A percentile compares a stretch with the other conserved stretches of the same genome.
phyloP scores from a whole-genome alignment of 2,329 filamentous ascomycete genomes.

The Dactylellina parvicollis region DNA sequence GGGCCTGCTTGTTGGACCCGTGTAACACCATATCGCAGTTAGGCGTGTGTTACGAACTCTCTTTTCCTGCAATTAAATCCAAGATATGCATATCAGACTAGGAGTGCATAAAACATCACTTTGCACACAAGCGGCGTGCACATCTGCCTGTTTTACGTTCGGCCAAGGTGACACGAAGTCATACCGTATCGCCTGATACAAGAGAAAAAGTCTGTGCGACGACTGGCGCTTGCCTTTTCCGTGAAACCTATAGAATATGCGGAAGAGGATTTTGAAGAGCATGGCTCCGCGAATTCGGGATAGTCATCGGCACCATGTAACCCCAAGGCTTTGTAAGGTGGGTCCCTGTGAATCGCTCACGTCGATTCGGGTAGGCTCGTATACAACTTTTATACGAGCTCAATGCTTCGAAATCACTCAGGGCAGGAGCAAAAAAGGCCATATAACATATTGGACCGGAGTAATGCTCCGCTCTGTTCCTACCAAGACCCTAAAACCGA shows the following conservation, averaged over 20 bases:
- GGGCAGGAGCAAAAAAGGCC: not conserved
- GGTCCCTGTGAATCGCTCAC: slow-evolving; percentile 4
- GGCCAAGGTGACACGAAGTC: slow-evolving; percentile 39
- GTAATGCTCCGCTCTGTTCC: no score
- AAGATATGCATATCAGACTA: not conserved
- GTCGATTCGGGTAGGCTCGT: not conserved
- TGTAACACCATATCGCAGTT: slow-evolving; percentile 27
- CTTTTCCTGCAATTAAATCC: not conserved
- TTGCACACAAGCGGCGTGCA: not conserved
- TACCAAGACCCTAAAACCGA: not conserved
- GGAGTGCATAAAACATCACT: slow-evolving; percentile 2
- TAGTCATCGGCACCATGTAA: slow-evolving; percentile 35
- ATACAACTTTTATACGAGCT: not conserved
- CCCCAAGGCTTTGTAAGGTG: slow-evolving; percentile 5
- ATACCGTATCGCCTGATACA: slow-evolving; percentile 48
- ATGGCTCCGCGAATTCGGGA: no score
- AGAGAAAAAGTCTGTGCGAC: slow-evolving; percentile 39
- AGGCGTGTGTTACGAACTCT: slow-evolving; percentile 10
- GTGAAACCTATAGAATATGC: not conserved
- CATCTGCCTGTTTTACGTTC: not conserved
- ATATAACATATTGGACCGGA: no score
- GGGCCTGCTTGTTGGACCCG: slow-evolving; percentile 21
- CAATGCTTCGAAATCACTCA: slow-evolving; percentile 2
- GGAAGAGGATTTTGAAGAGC: not conserved
- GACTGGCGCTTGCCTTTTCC: slow-evolving; percentile 37